Evolutionary conservation across 805 yeast genomes (phyloP).

Genomic region (Ogataea paradorogensis): DNA sequence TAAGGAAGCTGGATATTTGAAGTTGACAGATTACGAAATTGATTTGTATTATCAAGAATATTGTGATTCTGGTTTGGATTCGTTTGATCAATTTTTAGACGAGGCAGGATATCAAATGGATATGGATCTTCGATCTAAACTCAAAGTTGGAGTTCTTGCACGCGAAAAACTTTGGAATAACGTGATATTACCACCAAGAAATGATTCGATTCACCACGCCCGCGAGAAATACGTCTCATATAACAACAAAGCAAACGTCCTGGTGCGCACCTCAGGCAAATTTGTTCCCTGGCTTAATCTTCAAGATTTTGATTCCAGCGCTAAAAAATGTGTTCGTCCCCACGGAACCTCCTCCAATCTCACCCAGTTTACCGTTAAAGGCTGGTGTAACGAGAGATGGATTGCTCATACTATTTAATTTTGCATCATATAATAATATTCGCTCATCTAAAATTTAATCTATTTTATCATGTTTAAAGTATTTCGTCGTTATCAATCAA

Average conservation of each 20-base stretch:
- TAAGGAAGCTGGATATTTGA: slow-evolving; percentile 33
- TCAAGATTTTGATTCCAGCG: slow-evolving; percentile 16
- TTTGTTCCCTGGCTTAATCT: slow-evolving; percentile 30
- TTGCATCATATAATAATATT: slow-evolving; percentile 5
- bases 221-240: slow-evolving; percentile 13
- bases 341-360: slow-evolving; percentile 26
- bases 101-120: slow-evolving; percentile 15
- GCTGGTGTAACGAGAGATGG: slow-evolving; percentile 51
- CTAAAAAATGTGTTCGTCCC: slow-evolving; percentile 25
- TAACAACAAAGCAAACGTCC: slow-evolving; percentile 10
- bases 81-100: slow-evolving; percentile 28
- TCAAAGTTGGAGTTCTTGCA: slow-evolving; percentile 40
- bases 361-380: slow-evolving; percentile 47
- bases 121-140: slow-evolving; percentile 10
- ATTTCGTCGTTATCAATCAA: slow-evolving; percentile 5
- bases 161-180: slow-evolving; percentile 52
- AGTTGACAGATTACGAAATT: slow-evolving; percentile 34
- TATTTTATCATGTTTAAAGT: slow-evolving; percentile 3
- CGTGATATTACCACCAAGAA: slow-evolving; percentile 51
- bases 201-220: slow-evolving; percentile 29
- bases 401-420: slow-evolving; percentile 17
- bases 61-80: slow-evolving; percentile 23
- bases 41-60: slow-evolving; percentile 31
- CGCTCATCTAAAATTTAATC: not conserved
- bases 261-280: slow-evolving; percentile 27